These are phyloP conservation scores for Scedosporium boydii DNA, from an alignment of 2,329 filamentous ascomycete species.

Conservation along the genomic window DNA sequence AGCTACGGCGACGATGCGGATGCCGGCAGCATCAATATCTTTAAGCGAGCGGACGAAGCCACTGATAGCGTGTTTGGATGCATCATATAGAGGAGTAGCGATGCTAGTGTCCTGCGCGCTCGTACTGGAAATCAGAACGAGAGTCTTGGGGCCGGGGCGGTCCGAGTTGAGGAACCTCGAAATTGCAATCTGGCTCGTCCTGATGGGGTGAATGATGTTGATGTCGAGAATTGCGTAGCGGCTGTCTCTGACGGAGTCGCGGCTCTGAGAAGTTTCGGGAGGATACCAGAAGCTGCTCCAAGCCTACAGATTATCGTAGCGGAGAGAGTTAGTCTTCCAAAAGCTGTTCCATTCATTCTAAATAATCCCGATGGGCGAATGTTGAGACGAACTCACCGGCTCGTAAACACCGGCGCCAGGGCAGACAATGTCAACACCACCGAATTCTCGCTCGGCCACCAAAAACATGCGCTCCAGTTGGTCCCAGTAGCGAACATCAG, in stretches of 20 bases:
- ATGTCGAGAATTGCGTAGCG: conserved; percentile 28
- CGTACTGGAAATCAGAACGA: conserved; percentile 27
- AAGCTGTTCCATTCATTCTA: no score
- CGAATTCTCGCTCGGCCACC: conserved; percentile 23
- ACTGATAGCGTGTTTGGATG: conserved; percentile 27
- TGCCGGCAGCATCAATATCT: conserved; percentile 20
- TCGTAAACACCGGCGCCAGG: conserved; percentile 38
- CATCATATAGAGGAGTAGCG: conserved; percentile 26
- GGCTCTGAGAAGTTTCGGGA: conserved; percentile 23
- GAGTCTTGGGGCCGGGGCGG: conserved; percentile 18
- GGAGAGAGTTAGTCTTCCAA: no score
- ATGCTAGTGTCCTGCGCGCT: conserved; percentile 25
- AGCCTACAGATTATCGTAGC: conserved; percentile 5
- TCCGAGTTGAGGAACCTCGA: conserved; percentile 24
- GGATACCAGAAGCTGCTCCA: conserved; percentile 33
- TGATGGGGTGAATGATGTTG: conserved; percentile 31
- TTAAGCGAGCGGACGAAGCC: conserved; percentile 32
- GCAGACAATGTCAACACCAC: conserved; percentile 30
- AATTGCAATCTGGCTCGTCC: conserved; percentile 29
- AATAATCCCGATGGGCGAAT: no score
- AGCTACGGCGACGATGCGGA: conserved; percentile 33
- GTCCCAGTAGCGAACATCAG: conserved; percentile 33
- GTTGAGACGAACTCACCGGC: conserved; percentile 14
- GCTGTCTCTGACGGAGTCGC: conserved; percentile 18
- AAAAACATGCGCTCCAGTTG: conserved; percentile 26